Percentiles rank a stretch among this genome's conserved stretches.
Conservation (phyloP, 2,329 filamentous ascomycete genomes). For the Colletotrichum sp. region DNA sequence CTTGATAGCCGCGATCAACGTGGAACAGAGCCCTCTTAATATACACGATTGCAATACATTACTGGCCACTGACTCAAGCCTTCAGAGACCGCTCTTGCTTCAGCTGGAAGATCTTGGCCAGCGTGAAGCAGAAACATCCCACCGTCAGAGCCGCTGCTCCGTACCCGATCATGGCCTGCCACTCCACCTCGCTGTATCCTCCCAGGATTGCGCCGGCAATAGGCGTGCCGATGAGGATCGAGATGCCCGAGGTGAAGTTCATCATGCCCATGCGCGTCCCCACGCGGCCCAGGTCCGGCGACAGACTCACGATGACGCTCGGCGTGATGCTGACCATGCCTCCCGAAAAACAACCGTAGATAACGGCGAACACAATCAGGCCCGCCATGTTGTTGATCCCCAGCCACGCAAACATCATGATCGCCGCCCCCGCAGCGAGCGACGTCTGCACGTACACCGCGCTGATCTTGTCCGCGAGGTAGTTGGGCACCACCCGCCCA, state of each 20-base stretch:
- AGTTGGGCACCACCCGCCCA: constrained; percentile 49
- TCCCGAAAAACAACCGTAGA: constrained; percentile 52
- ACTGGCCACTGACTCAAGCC: not conserved
- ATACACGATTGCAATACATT: not conserved
- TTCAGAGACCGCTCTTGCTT: not conserved
- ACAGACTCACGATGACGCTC: constrained; percentile 40
- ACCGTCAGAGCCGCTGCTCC: constrained; percentile 13
- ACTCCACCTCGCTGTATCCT: constrained; percentile 1
- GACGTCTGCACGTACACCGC: constrained; percentile 42
- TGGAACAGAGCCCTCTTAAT: not conserved
- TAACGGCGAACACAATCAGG: constrained; percentile 42
- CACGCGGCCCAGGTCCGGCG: constrained; percentile 37
- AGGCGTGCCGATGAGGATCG: constrained; percentile 53
- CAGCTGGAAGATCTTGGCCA: constrained; percentile 16
- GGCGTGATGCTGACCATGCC: constrained; percentile 49
- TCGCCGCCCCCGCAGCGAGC: constrained; percentile 34
- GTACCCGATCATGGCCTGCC: constrained; percentile 19
- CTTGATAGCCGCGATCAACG: not conserved
- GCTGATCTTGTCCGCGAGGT: constrained; percentile 46
- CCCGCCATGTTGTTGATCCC: constrained; percentile 38
- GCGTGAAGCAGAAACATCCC: constrained; percentile 2
- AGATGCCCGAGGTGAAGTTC: constrained; percentile 36
- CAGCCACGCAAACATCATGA: constrained; percentile 44
- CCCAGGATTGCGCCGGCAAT: constrained; percentile 41
- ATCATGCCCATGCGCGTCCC: constrained; percentile 43